These are phyloP conservation scores for Plasmodium vivax DNA, from an alignment of 169 alveolate species.

Conservation along the genomic window DNA sequence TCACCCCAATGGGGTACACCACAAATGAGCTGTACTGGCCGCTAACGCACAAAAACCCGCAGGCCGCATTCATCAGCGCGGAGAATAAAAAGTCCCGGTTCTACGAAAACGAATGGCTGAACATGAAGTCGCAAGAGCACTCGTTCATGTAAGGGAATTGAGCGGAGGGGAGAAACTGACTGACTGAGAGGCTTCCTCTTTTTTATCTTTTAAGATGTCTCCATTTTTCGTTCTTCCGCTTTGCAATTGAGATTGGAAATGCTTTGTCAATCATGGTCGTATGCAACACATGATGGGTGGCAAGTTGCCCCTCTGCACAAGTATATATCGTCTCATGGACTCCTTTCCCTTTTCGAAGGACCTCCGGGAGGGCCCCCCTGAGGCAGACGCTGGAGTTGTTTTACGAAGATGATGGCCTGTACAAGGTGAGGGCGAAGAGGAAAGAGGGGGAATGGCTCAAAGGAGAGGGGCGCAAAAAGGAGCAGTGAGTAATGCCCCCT, in stretches of 20 bases:
- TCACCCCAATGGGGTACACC: background rate
- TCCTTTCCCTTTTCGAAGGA: slow-evolving; percentile 22
- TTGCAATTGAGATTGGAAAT: background rate
- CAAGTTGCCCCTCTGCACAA: background rate
- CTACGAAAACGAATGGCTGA: slow-evolving; percentile 66
- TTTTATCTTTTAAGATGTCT: background rate
- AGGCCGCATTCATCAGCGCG: slow-evolving; percentile 50
- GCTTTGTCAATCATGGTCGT: background rate
- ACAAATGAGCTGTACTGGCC: background rate
- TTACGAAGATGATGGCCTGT: slow-evolving; percentile 28
- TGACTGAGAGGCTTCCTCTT: background rate
- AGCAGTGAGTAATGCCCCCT: background rate
- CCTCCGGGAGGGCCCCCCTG: slow-evolving; percentile 33
- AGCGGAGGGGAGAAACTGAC: background rate
- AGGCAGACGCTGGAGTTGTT: slow-evolving; percentile 51
- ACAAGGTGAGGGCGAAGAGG: background rate
- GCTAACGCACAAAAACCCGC: background rate
- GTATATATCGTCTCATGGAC: background rate
- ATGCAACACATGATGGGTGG: background rate
- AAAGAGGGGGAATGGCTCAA: background rate
- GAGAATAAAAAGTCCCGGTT: slow-evolving; percentile 51
- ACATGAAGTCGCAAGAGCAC: slow-evolving; percentile 63
- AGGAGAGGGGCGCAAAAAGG: background rate
- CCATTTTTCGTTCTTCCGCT: background rate
- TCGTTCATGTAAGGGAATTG: slow-evolving; percentile 31